Percentiles rank a stretch among this genome's conserved stretches.
Conservation (phyloP, 2,329 filamentous ascomycete species). For the Gyromitra esculenta region DNA sequence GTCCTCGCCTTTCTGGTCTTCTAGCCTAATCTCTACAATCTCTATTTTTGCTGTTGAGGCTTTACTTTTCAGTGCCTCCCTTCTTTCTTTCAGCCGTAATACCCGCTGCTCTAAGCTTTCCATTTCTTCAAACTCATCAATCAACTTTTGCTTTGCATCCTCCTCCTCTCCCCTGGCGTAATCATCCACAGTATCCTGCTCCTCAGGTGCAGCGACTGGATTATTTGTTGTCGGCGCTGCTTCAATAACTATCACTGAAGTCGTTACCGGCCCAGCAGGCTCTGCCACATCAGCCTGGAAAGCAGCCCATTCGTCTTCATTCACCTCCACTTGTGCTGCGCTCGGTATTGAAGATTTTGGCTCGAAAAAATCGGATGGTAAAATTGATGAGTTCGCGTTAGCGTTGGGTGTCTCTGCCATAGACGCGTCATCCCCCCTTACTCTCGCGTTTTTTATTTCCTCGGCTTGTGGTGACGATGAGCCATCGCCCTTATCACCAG, state of each 20-base stretch:
- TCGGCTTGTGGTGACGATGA: slow-evolving; percentile 11
- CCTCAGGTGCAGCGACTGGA: slow-evolving; percentile 55
- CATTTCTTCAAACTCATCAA: slow-evolving; percentile 85
- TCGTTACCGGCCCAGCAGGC: slow-evolving; percentile 58
- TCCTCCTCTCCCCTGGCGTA: slow-evolving; percentile 64
- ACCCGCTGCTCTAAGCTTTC: slow-evolving; percentile 79
- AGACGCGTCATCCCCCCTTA: slow-evolving; percentile 30
- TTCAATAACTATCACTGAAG: slow-evolving; percentile 56
- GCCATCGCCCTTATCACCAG: slow-evolving; percentile 55
- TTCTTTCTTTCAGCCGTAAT: slow-evolving; percentile 72
- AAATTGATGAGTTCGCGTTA: slow-evolving; percentile 26
- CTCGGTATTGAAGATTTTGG: slow-evolving; percentile 47
- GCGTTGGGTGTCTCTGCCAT: slow-evolving; percentile 25
- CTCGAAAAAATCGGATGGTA: slow-evolving; percentile 57
- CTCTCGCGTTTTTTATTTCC: neutral
- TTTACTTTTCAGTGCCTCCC: slow-evolving; percentile 70
- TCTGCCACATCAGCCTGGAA: slow-evolving; percentile 80
- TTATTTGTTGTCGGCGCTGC: slow-evolving; percentile 57
- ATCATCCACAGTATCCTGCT: slow-evolving; percentile 67
- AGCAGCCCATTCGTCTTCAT: slow-evolving; percentile 85
- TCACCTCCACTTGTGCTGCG: slow-evolving; percentile 63
- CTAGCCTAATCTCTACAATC: slow-evolving; percentile 58
- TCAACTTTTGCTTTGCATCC: slow-evolving; percentile 76
- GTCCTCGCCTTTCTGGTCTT: slow-evolving; percentile 64
- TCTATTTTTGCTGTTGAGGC: slow-evolving; percentile 58